phyloP scores from a whole-genome alignment of 352 stramenopile genomes.

The Phytophthora uliginosa region DNA sequence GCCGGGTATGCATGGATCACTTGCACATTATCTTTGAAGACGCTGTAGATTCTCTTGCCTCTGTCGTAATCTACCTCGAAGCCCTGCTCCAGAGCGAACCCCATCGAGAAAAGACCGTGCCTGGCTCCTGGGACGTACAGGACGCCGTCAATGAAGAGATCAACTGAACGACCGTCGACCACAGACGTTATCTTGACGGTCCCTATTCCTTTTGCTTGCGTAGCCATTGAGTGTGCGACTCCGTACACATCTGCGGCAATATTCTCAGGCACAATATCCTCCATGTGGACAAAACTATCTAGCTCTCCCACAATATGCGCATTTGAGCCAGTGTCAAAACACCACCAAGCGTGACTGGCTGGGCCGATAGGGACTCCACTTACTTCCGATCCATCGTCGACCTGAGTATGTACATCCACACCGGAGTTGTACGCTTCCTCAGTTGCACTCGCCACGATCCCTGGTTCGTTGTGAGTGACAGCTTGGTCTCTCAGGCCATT shows the following conservation, averaged over 20 bases:
- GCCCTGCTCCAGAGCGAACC: slow-evolving; percentile 6
- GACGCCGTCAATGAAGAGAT: not conserved
- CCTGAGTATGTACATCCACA: no score
- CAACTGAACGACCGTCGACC: not conserved
- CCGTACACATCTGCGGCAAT: not conserved
- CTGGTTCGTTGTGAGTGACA: no score
- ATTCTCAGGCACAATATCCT: slow-evolving; percentile 6
- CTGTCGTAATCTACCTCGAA: slow-evolving; percentile 5
- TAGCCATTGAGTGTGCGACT: not conserved
- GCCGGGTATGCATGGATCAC: slow-evolving; percentile 1
- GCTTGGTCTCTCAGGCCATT: no score
- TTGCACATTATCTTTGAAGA: not conserved
- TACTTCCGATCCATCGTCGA: no score
- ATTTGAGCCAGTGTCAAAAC: slow-evolving; percentile 17
- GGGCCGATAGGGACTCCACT: no score
- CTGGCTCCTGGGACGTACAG: slow-evolving; percentile 1
- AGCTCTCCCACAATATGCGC: not conserved
- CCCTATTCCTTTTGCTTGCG: not conserved
- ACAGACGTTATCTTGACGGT: not conserved
- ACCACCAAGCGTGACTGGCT: not conserved
- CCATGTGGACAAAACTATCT: not conserved
- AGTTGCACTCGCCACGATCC: no score
- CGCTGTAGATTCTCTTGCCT: not conserved
- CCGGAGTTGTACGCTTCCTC: not conserved
- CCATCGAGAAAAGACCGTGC: slow-evolving; percentile 11